Conservation (phyloP, 257 asterid species). For the Hygrophila difformis region DNA sequence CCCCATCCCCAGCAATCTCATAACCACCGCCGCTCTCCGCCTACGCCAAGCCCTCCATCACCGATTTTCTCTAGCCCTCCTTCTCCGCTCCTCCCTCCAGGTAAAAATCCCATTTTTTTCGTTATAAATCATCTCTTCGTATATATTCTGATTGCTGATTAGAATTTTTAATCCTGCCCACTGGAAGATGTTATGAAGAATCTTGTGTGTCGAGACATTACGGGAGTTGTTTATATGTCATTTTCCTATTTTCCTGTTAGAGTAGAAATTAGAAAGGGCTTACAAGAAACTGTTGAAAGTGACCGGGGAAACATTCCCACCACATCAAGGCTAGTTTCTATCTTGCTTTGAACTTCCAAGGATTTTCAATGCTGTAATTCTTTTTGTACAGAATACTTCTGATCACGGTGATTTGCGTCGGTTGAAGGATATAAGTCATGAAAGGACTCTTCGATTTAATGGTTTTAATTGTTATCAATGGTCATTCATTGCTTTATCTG, state of each 20-base stretch:
- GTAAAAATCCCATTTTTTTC: slow-evolving; percentile 17
- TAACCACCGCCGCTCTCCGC: slow-evolving; percentile 61
- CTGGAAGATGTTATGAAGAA: too few species aligned
- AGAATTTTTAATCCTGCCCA: too few species aligned
- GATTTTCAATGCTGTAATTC: slow-evolving; percentile 14
- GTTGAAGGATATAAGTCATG: slow-evolving; percentile 39
- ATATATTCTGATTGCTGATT: too few species aligned
- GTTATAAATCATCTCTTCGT: too few species aligned
- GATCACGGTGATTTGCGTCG: slow-evolving; percentile 35
- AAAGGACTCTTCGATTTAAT: slow-evolving; percentile 36
- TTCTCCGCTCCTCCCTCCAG: slow-evolving; percentile 48
- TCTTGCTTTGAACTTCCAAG: slow-evolving; percentile 8
- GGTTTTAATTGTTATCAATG: slow-evolving; percentile 38
- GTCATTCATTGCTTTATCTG: slow-evolving; percentile 37
- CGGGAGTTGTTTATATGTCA: not conserved
- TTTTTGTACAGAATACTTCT: slow-evolving; percentile 38
- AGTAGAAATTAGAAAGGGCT: not conserved
- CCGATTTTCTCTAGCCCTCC: slow-evolving; percentile 33
- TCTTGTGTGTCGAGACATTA: too few species aligned
- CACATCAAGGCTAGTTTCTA: not conserved
- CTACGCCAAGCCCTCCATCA: slow-evolving; percentile 41
- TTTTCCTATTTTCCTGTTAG: not conserved
- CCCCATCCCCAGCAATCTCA: slow-evolving; percentile 28
- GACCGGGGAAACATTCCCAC: slow-evolving; percentile 7
- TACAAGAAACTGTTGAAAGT: not conserved